phyloP scores from a whole-genome alignment of 345 rosid species.

The Salix arbutifolia region DNA sequence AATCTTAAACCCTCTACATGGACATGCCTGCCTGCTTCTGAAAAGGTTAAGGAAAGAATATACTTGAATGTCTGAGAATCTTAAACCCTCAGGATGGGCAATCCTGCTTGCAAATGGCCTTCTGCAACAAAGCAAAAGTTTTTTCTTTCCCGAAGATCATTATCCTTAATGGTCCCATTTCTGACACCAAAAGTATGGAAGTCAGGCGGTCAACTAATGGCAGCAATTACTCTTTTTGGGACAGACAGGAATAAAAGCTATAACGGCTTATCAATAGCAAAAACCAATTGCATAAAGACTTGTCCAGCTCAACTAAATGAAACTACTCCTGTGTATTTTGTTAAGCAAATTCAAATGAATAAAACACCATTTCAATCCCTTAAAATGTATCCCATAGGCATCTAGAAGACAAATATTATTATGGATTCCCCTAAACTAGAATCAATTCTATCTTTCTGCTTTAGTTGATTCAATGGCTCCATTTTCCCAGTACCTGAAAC shows the following conservation, averaged over 20 bases:
- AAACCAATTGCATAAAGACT: not conserved
- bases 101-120: not conserved
- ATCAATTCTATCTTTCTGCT: not conserved
- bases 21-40: not conserved
- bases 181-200: not conserved
- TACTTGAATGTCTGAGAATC: not conserved
- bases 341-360: not conserved
- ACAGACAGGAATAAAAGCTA: not conserved
- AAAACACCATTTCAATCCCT: not conserved
- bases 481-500: not conserved
- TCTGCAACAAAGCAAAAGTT: not conserved
- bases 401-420: not conserved
- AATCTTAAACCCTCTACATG: not conserved
- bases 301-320: not conserved
- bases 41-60: not conserved
- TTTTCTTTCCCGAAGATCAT: not conserved
- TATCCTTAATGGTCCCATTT: not conserved
- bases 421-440: not conserved
- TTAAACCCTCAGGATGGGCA: not conserved
- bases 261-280: not conserved
- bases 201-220: not conserved
- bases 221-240: not conserved
- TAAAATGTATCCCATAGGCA: not conserved
- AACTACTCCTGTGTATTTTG: not conserved
- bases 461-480: not conserved